Evolutionary conservation across 805 yeast species (phyloP).

Genomic region (Yamadazyma sp.): DNA sequence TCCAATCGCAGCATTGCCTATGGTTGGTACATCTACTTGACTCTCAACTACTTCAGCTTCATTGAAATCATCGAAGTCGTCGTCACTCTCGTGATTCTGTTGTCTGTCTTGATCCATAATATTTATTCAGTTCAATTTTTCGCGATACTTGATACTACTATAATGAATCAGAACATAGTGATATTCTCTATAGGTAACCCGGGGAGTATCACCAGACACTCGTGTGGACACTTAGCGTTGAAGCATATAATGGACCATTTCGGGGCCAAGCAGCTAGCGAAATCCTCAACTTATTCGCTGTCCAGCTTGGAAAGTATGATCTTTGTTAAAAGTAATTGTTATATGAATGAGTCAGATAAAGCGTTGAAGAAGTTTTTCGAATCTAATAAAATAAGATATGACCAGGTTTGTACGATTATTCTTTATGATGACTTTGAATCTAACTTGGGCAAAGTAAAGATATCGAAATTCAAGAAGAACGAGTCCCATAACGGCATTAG

Average conservation of each 20-base stretch:
- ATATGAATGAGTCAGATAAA: constrained; percentile 39
- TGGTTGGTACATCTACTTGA: neutral
- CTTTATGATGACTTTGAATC: constrained; percentile 40
- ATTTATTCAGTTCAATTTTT: neutral
- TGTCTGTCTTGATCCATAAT: neutral
- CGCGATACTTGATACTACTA: neutral
- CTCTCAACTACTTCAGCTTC: constrained; percentile 12
- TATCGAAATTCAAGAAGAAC: constrained; percentile 28
- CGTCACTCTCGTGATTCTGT: constrained; percentile 4
- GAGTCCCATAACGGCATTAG: constrained; percentile 42
- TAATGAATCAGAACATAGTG: constrained; percentile 8
- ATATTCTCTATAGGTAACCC: constrained; percentile 39
- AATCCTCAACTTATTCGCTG: constrained; percentile 27
- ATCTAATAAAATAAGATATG: constrained; percentile 13
- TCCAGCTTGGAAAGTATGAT: constrained; percentile 20
- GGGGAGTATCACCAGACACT: constrained; percentile 37
- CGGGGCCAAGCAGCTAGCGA: constrained; percentile 26
- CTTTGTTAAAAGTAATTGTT: constrained; percentile 35
- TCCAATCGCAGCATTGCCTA: neutral
- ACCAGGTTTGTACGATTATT: constrained; percentile 17
- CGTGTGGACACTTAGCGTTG: constrained; percentile 36
- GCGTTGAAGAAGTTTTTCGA: constrained; percentile 24
- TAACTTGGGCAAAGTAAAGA: constrained; percentile 26
- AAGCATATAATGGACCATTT: constrained; percentile 22
- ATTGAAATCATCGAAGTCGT: constrained; percentile 6